A percentile compares a stretch with the other conserved stretches of the same genome.
phyloP scores from a whole-genome alignment of 768 basidiomycete genomes.

The Tricholoma flavovirens region DNA sequence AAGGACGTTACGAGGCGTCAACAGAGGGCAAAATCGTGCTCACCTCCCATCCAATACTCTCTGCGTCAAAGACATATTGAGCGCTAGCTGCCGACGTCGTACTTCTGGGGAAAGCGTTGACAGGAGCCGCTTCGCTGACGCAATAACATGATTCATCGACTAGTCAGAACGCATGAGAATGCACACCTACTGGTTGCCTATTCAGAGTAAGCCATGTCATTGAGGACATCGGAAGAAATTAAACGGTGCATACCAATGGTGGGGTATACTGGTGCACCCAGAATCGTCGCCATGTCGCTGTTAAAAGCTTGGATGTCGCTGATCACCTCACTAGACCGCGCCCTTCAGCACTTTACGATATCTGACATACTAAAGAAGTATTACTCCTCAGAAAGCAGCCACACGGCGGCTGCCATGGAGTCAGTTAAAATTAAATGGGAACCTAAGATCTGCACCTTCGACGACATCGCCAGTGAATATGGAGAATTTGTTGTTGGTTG shows the following conservation, averaged over 20 bases:
- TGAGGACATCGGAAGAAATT: neutral
- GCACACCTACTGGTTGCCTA: conserved; percentile 46
- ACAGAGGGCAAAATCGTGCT: conserved; percentile 7
- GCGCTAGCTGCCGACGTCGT: conserved; percentile 31
- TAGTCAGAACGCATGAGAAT: neutral
- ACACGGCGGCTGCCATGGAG: conserved; percentile 36
- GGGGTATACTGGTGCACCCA: conserved; percentile 41
- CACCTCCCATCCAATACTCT: conserved; percentile 45
- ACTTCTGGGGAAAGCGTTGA: conserved; percentile 52
- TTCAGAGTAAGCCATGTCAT: neutral
- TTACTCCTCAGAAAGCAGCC: conserved; percentile 41
- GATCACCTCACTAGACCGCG: conserved; percentile 33
- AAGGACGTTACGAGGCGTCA: neutral
- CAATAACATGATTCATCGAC: neutral
- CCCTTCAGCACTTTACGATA: neutral
- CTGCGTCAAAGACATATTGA: conserved; percentile 55
- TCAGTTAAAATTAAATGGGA: neutral
- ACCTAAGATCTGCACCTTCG: conserved; percentile 33
- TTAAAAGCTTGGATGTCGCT: conserved; percentile 42
- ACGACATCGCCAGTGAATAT: conserved; percentile 65
- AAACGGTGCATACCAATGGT: conserved; percentile 35
- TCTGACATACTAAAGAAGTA: conserved; percentile 7
- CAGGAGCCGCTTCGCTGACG: conserved; percentile 49
- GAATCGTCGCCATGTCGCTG: conserved; percentile 34
- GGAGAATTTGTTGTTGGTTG: conserved; percentile 37